Percentiles rank a stretch among this genome's conserved stretches.
Evolutionary conservation across 2,329 filamentous ascomycete species (phyloP).

Genomic region (Sphaerulina musiva): DNA sequence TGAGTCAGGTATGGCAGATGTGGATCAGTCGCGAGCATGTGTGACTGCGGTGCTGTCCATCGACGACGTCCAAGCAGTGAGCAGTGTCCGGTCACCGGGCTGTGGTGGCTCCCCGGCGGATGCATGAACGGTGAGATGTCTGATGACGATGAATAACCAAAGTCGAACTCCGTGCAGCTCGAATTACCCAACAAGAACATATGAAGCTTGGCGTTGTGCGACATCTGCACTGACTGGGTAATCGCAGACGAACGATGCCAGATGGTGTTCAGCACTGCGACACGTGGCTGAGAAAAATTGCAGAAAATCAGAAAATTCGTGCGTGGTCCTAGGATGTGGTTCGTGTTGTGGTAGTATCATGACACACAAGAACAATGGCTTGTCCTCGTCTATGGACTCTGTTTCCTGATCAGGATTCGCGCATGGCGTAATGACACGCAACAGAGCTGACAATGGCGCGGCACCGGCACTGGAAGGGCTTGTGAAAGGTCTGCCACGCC

Average conservation of each 20-base stretch:
- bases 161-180: neutral
- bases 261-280: neutral
- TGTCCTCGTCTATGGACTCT: constrained; percentile 8
- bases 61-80: no score
- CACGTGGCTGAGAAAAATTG: neutral
- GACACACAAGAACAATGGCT: neutral
- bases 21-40: no score
- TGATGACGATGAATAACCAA: neutral
- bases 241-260: no score
- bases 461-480: constrained; percentile 7
- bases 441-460: constrained; percentile 1
- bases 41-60: no score
- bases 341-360: neutral
- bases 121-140: neutral
- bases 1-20: no score
- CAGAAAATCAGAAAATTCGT: neutral
- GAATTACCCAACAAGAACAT: neutral
- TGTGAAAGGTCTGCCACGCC: constrained; percentile 4
- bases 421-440: constrained; percentile 11
- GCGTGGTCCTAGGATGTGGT: neutral
- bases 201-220: neutral
- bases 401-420: constrained; percentile 13
- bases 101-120: neutral
- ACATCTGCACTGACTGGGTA: no score
- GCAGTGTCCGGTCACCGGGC: no score